Percentiles rank a stretch among this genome's conserved stretches.
These are phyloP conservation scores for Quercus phellos DNA, from an alignment of 331 rosid genomes.

Conservation along the genomic window DNA sequence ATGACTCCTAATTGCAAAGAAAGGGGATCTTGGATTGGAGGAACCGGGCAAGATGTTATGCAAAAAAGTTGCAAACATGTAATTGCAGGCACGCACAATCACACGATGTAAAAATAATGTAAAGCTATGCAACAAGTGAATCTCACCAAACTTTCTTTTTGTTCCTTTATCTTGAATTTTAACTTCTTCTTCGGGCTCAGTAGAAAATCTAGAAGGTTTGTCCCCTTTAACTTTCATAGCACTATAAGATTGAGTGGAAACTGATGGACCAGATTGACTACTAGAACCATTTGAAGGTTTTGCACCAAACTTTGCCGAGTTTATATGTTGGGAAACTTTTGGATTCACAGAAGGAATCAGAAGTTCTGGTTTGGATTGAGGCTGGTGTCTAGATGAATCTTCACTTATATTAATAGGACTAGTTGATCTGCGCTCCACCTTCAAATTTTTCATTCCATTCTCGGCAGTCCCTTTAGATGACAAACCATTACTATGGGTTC, in stretches of 20 bases:
- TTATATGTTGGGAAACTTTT: slow-evolving; percentile 42
- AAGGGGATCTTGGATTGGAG: background rate
- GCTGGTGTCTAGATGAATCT: slow-evolving; percentile 31
- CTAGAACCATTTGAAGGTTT: slow-evolving; percentile 33
- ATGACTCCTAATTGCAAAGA: slow-evolving; percentile 2
- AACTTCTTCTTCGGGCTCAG: slow-evolving; percentile 34
- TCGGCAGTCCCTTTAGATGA: slow-evolving; percentile 24
- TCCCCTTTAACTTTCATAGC: slow-evolving; percentile 40
- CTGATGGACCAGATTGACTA: slow-evolving; percentile 37
- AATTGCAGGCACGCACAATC: slow-evolving; percentile 14
- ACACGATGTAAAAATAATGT: slow-evolving; percentile 17
- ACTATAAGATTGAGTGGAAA: slow-evolving; percentile 26
- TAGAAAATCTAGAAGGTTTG: slow-evolving; percentile 27
- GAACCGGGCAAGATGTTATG: background rate
- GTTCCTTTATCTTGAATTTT: slow-evolving; percentile 56
- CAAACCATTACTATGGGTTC: slow-evolving; percentile 28
- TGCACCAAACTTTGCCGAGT: slow-evolving; percentile 36
- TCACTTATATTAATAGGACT: slow-evolving; percentile 51
- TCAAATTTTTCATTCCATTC: slow-evolving; percentile 40
- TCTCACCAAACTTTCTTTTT: slow-evolving; percentile 75
- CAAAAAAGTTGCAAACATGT: slow-evolving; percentile 4
- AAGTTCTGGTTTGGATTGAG: slow-evolving; percentile 65
- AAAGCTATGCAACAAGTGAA: slow-evolving; percentile 18
- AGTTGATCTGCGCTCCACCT: slow-evolving; percentile 50
- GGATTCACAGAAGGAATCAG: slow-evolving; percentile 61